These are phyloP conservation scores for Hyaloraphidium curvatum DNA, from an alignment of 192 early-diverging fungal species.

Conservation along the genomic window DNA sequence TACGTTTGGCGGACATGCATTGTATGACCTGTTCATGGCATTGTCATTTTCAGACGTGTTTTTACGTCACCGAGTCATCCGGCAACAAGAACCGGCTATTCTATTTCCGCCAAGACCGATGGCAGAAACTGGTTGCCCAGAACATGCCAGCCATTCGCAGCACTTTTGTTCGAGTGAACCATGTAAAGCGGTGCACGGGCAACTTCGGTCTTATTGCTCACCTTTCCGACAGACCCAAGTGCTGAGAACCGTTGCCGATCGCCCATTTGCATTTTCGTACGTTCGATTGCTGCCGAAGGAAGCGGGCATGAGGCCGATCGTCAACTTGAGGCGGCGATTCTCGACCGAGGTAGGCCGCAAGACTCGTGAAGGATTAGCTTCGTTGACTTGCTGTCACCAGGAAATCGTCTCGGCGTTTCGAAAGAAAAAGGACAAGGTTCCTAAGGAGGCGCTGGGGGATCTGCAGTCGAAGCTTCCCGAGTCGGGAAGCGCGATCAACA, in stretches of 20 bases:
- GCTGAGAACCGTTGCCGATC: not conserved
- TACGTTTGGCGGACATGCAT: constrained; percentile 8
- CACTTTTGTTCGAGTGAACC: not conserved
- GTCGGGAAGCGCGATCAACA: no score
- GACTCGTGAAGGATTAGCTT: not conserved
- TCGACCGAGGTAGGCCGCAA: not conserved
- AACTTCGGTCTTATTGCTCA: no score
- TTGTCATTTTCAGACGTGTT: constrained; percentile 25
- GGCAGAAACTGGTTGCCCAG: constrained; percentile 30
- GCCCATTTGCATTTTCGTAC: constrained; percentile 28
- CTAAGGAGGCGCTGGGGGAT: no score
- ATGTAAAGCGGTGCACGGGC: no score
- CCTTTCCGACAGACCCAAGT: not conserved
- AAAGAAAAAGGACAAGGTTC: not conserved
- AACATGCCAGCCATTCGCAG: not conserved
- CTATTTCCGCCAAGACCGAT: constrained; percentile 62
- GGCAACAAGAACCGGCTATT: constrained; percentile 38
- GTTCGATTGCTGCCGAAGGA: constrained; percentile 69
- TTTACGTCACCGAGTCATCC: constrained; percentile 64
- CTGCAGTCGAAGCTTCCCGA: constrained; percentile 14
- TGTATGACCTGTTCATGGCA: not conserved
- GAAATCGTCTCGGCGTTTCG: not conserved
- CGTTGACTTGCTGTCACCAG: not conserved
- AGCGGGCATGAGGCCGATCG: constrained; percentile 53
- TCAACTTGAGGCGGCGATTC: constrained; percentile 34